Evolutionary conservation across 225 moss, liverwort and hornwort species (phyloP), one percentile per base, ranked within the genome.

Genomic region (Sphagnum tenellum): DNA sequence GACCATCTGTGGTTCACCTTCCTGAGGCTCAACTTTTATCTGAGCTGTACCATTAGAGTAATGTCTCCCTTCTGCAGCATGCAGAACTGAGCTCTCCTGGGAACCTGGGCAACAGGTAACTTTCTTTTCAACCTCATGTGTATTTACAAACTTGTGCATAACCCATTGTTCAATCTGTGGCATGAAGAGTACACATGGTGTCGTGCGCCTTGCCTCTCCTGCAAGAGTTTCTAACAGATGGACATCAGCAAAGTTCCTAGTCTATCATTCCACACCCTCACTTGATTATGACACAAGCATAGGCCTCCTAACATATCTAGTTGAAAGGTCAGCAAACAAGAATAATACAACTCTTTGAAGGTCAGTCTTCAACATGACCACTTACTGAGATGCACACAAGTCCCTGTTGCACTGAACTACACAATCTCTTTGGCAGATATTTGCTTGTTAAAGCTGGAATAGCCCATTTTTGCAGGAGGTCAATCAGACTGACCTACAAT

Each of bases 91-190:
- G 53, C 71, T 67, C 75, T 65, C 69, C 75, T 83, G 72, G 63
- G 56, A 63, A 64, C 59, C 70, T 63, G 14, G 64, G 67, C 56
- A 64, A 68, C 48, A 49, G 56, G 69, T 64, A 29, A 2, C 12
- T 9, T 14, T 12, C 13, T 63, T 56, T 66, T 71, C 69, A 58
- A 5, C 68, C 68, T 67, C 66, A 68, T 64, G 59, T 29, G 56
- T 70, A 51, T 45, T 9, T 49, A 59, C 2, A 56, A 56, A 64
- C 69, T 47, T 74, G 50, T 73, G 67, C 70, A 83, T 65, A 63
- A 85, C 88, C 90, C 90, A 90, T 66, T 85, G 82, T 73, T 90
- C 90, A 64, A 90, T 77, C 70, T 90, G 79, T 55, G 90, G 90
- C 88, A 90, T 90, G 51, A 80, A 90, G 63, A 90, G 72, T 66